Conservation (phyloP, 2,329 filamentous ascomycete genomes). For the Aureobasidium sp. region DNA sequence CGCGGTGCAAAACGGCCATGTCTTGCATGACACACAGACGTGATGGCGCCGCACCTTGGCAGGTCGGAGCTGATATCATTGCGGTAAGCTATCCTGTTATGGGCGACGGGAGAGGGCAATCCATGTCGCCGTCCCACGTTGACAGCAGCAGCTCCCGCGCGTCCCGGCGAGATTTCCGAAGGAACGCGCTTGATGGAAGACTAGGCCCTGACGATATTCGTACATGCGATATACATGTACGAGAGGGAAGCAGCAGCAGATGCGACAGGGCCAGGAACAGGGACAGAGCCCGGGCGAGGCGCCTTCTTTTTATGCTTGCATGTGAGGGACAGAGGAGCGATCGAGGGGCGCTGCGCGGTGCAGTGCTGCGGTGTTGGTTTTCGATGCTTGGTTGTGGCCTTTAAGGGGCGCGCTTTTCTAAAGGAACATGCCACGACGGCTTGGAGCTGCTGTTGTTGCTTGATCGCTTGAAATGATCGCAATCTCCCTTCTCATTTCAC, state of each 20-base stretch:
- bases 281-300: background rate
- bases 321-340: conserved; percentile 2
- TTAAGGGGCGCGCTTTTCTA: background rate
- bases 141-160: conserved; percentile 11
- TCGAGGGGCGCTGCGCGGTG: background rate
- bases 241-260: background rate
- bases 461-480: conserved; percentile 9
- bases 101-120: background rate
- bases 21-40: conserved; percentile 10
- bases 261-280: background rate
- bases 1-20: conserved; percentile 9
- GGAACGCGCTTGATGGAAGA: conserved; percentile 1
- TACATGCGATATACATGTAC: conserved; percentile 5
- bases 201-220: background rate
- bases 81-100: background rate
- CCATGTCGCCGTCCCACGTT: conserved; percentile 7
- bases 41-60: conserved; percentile 11
- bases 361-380: background rate
- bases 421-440: conserved; percentile 8
- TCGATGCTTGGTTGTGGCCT: background rate
- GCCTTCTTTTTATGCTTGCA: conserved; percentile 5
- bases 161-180: conserved; percentile 1
- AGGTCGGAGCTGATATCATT: conserved; percentile 8
- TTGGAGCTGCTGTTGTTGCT: conserved; percentile 2
- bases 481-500: conserved; percentile 13